Conservation (phyloP, 495 filamentous ascomycete genomes). For the Symbiotaphrina buchneri region DNA sequence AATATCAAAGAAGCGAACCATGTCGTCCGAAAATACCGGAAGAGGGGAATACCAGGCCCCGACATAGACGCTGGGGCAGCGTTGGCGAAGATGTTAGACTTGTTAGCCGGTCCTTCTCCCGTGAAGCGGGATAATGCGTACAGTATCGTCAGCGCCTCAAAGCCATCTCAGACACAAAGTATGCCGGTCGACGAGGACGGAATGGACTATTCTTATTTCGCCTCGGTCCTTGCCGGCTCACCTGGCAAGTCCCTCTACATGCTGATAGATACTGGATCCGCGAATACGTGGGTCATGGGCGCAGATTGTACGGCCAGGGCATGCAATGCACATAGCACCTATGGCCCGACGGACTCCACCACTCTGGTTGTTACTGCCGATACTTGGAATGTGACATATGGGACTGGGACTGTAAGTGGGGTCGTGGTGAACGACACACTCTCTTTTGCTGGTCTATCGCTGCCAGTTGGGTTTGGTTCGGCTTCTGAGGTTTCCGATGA, state of each 20-base stretch:
- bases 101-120: constrained; percentile 4
- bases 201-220: constrained; percentile 58
- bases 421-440: constrained; percentile 36
- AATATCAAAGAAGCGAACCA: constrained; percentile 4
- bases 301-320: constrained; percentile 33
- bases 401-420: constrained; percentile 45
- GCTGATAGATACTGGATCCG: constrained; percentile 59
- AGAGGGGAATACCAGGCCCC: constrained; percentile 1
- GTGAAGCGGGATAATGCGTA: constrained; percentile 17
- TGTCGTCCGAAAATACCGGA: constrained; percentile 3
- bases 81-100: background rate
- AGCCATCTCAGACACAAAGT: constrained; percentile 29
- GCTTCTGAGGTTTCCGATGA: constrained; percentile 40
- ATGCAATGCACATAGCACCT: constrained; percentile 43
- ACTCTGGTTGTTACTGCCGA: constrained; percentile 23
- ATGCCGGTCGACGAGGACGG: constrained; percentile 52
- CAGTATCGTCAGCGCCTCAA: constrained; percentile 27
- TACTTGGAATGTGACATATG: constrained; percentile 40
- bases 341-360: constrained; percentile 34
- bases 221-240: constrained; percentile 42
- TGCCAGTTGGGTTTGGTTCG: constrained; percentile 43
- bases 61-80: background rate
- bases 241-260: constrained; percentile 39
- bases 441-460: constrained; percentile 35
- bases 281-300: constrained; percentile 59